Percentiles rank a stretch among this genome's conserved stretches.
phyloP scores from a whole-genome alignment of 768 basidiomycete genomes.

The Leccinum boreale region DNA sequence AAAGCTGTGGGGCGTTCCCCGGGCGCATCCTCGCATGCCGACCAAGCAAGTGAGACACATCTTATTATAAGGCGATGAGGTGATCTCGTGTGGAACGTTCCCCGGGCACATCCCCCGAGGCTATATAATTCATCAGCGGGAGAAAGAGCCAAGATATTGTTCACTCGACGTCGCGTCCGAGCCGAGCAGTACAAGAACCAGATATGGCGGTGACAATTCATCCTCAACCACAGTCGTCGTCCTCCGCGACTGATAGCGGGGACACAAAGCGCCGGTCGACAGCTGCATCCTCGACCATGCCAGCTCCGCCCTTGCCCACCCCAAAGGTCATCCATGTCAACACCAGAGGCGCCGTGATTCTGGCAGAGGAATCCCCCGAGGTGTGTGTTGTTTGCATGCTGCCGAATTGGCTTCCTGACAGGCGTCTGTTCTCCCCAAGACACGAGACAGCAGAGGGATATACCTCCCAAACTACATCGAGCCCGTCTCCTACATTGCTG shows the following conservation, averaged over 20 bases:
- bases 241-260: slow-evolving; percentile 5
- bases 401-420: slow-evolving; percentile 9
- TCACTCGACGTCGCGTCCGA: not conserved
- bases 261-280: slow-evolving; percentile 15
- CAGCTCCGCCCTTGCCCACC: slow-evolving; percentile 67
- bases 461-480: slow-evolving; percentile 98
- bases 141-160: slow-evolving; percentile 6
- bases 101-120: not conserved
- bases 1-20: not conserved
- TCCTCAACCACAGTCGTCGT: not conserved
- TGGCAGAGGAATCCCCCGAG: slow-evolving; percentile 92
- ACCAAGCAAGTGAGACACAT: not conserved
- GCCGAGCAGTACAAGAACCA: not conserved
- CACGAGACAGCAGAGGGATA: slow-evolving; percentile 91
- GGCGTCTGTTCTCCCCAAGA: slow-evolving; percentile 43
- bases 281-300: slow-evolving; percentile 31
- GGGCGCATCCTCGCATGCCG: not conserved
- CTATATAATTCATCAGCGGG: not conserved
- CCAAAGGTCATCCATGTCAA: slow-evolving; percentile 92
- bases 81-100: slow-evolving; percentile 3
- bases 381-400: slow-evolving; percentile 41
- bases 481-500: slow-evolving; percentile 94
- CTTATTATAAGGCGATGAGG: not conserved
- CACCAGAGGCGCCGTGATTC: slow-evolving; percentile 88
- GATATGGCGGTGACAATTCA: slow-evolving; percentile 16